These are phyloP conservation scores for Boletus reticuloceps DNA, from an alignment of 768 basidiomycete species.

Conservation along the genomic window DNA sequence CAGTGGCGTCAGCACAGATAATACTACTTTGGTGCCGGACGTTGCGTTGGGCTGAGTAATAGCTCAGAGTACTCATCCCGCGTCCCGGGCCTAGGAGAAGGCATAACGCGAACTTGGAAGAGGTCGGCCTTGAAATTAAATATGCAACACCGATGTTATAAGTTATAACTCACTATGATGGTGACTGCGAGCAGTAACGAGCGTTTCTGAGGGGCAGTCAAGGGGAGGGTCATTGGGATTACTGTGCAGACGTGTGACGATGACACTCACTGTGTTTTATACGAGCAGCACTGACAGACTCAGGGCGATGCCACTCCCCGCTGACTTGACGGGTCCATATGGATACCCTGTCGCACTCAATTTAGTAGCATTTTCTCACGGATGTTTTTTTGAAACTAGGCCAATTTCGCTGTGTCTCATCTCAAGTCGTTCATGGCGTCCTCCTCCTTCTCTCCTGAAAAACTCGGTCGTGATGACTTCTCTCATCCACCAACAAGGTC, in stretches of 20 bases:
- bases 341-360: not conserved
- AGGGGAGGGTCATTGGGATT: constrained; percentile 19
- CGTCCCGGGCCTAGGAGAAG: constrained; percentile 20
- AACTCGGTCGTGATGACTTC: constrained; percentile 38
- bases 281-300: no score
- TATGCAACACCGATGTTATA: no score
- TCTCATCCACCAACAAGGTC: constrained; percentile 38
- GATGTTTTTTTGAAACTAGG: constrained; percentile 36
- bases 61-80: not conserved
- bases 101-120: constrained; percentile 17
- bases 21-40: not conserved
- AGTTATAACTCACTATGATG: constrained; percentile 21
- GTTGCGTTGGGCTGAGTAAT: not conserved
- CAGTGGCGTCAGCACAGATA: not conserved
- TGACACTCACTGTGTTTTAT: no score
- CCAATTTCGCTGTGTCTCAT: not conserved
- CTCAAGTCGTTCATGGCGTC: constrained; percentile 42
- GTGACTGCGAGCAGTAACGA: constrained; percentile 26
- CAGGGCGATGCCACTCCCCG: no score
- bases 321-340: no score
- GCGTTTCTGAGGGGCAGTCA: constrained; percentile 30
- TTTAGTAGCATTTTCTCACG: constrained; percentile 23
- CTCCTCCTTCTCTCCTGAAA: constrained; percentile 38
- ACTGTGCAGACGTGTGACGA: no score
- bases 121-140: not conserved